Evolutionary conservation across 2,329 filamentous ascomycete species (phyloP).

Genomic region (Metarhizium sp.): DNA sequence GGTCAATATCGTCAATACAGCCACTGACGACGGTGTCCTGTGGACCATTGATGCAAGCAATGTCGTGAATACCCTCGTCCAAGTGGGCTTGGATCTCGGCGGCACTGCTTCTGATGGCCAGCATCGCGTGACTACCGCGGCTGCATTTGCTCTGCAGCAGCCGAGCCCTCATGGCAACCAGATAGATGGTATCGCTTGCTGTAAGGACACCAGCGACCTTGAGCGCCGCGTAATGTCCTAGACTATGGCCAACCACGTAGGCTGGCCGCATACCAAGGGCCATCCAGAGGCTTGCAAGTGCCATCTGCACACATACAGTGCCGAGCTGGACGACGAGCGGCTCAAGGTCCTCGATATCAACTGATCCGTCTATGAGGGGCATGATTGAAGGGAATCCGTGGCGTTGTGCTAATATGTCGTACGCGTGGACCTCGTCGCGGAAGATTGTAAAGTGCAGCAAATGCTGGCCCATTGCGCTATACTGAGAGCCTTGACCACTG

Average conservation of each 20-base stretch:
- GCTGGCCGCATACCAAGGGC: constrained; percentile 43
- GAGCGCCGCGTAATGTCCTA: constrained; percentile 33
- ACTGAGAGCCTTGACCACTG: constrained; percentile 30
- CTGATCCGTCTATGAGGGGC: constrained; percentile 30
- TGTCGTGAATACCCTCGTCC: constrained; percentile 18
- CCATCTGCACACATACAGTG: constrained; percentile 45
- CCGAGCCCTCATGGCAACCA: constrained; percentile 61
- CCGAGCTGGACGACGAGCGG: constrained; percentile 42
- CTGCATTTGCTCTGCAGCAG: constrained; percentile 58
- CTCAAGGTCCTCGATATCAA: constrained; percentile 2
- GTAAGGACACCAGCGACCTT: constrained; percentile 63
- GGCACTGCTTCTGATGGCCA: constrained; percentile 25
- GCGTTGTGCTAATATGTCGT: constrained; percentile 21
- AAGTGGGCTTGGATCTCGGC: constrained; percentile 30
- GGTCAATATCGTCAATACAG: constrained; percentile 33
- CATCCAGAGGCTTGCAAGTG: constrained; percentile 43
- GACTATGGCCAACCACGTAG: constrained; percentile 49
- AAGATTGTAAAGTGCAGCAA: constrained; percentile 16
- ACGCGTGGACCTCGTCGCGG: constrained; percentile 40
- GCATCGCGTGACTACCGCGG: constrained; percentile 54
- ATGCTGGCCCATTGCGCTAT: constrained; percentile 14
- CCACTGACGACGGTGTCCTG: constrained; percentile 65
- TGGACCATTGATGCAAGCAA: constrained; percentile 53
- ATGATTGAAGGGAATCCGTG: constrained; percentile 48
- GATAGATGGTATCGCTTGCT: constrained; percentile 60